phyloP scores from a whole-genome alignment of 768 basidiomycete genomes.

The Clitopilus hobsonii region DNA sequence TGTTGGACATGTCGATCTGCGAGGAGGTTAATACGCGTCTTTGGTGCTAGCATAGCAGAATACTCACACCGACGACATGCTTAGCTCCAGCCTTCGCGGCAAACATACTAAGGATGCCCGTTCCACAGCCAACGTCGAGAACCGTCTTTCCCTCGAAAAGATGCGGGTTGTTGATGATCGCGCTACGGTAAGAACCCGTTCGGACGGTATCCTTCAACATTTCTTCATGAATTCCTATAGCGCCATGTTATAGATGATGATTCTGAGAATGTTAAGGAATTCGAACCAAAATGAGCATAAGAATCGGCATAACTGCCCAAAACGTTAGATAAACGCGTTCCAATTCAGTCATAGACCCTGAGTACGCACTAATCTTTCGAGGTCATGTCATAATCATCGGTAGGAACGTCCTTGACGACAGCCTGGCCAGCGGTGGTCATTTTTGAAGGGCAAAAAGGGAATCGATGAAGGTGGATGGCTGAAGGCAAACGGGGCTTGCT shows the following conservation, averaged over 20 bases:
- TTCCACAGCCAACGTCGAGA: slow-evolving; percentile 97
- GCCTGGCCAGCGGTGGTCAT: slow-evolving; percentile 23
- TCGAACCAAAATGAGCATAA: slow-evolving; percentile 88
- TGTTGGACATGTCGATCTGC: slow-evolving; percentile 99
- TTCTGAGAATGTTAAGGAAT: background rate
- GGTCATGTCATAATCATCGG: slow-evolving; percentile 55
- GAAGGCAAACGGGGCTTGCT: slow-evolving; percentile 10
- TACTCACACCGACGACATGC: slow-evolving; percentile 80
- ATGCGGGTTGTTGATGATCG: slow-evolving; percentile 92
- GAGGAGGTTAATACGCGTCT: no score
- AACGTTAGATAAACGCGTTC: background rate
- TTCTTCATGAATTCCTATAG: slow-evolving; percentile 92
- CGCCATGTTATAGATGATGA: slow-evolving; percentile 3
- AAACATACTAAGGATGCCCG: slow-evolving; percentile 97
- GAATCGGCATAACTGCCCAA: slow-evolving; percentile 86
- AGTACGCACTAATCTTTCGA: slow-evolving; percentile 78
- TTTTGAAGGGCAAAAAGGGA: slow-evolving; percentile 4
- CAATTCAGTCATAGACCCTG: background rate
- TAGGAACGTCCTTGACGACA: background rate
- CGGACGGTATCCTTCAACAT: slow-evolving; percentile 98
- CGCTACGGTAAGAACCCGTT: slow-evolving; percentile 90
- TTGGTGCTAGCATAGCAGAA: no score
- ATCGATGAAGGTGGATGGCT: slow-evolving; percentile 14
- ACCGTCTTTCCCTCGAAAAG: slow-evolving; percentile 97
- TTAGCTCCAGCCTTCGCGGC: slow-evolving; percentile 94